Evolutionary conservation across 2,329 filamentous ascomycete genomes (phyloP).

Genomic region (Ophiostoma piceae): DNA sequence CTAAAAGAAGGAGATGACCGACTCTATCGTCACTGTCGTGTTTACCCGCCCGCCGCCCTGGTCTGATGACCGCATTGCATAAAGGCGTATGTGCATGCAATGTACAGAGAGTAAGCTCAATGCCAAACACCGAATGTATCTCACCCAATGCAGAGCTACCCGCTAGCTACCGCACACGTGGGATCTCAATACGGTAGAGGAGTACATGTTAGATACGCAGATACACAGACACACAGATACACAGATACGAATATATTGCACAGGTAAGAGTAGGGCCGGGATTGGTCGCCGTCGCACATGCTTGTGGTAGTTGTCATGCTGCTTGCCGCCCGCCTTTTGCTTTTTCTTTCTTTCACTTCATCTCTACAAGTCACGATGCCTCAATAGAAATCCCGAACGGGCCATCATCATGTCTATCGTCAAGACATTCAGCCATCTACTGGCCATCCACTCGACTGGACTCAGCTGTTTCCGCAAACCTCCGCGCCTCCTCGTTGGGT

Average conservation of each 20-base stretch:
- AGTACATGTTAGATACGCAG: not conserved
- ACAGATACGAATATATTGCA: not conserved
- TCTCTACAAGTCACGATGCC: not conserved
- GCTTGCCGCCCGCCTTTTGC: constrained; percentile 10
- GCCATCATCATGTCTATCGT: not conserved
- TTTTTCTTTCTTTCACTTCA: too few relatives aligned
- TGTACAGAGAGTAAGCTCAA: not conserved
- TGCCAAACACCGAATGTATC: not conserved
- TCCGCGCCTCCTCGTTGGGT: constrained; percentile 1
- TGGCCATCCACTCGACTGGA: not conserved
- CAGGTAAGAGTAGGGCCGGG: not conserved
- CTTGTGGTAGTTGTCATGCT: not conserved
- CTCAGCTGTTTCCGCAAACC: constrained; percentile 11
- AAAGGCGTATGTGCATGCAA: not conserved
- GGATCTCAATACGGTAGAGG: not conserved
- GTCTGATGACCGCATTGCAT: constrained; percentile 4
- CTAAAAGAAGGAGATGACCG: not conserved
- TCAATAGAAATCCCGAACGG: not conserved
- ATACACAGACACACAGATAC: not conserved
- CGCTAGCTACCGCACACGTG: constrained; percentile 7
- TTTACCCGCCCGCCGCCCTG: constrained; percentile 4
- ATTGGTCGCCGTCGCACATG: constrained; percentile 3
- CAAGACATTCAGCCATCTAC: too few relatives aligned
- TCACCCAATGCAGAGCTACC: not conserved
- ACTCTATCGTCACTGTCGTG: not conserved